These are phyloP conservation scores for Volvariella volvacea DNA, from an alignment of 1,284 basidiomycete species.

Conservation along the genomic window DNA sequence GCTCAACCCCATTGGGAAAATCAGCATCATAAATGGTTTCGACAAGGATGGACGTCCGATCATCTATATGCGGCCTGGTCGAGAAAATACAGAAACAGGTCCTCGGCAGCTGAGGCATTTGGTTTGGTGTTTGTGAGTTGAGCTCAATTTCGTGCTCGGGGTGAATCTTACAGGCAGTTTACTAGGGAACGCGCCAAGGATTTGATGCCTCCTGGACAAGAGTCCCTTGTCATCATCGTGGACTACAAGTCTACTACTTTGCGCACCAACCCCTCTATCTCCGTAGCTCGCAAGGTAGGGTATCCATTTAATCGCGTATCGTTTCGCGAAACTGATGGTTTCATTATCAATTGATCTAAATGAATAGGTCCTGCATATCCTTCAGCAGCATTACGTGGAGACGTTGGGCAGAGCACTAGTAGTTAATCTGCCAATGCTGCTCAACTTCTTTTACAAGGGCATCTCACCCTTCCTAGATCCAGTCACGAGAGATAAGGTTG, in stretches of 20 bases:
- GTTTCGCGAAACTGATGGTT: background rate
- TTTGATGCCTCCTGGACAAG: conserved; percentile 77
- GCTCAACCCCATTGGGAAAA: background rate
- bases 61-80: conserved; percentile 78
- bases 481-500: conserved; percentile 82
- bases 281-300: conserved; percentile 63
- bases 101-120: conserved; percentile 77
- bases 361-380: conserved; percentile 62
- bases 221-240: conserved; percentile 75
- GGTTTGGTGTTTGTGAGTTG: conserved; percentile 73
- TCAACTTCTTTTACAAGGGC: conserved; percentile 84
- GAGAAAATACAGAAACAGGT: conserved; percentile 73
- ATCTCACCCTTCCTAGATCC: conserved; percentile 88
- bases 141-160: conserved; percentile 1
- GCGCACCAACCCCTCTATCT: conserved; percentile 75
- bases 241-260: conserved; percentile 81
- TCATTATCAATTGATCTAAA: too few species aligned
- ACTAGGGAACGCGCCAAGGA: conserved; percentile 79
- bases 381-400: conserved; percentile 91
- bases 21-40: conserved; percentile 75
- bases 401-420: conserved; percentile 83
- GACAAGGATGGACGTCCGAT: conserved; percentile 78
- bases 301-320: background rate
- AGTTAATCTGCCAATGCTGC: conserved; percentile 73
- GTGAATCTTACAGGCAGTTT: background rate